Evolutionary conservation across 1,284 basidiomycete species (phyloP).

Genomic region (Chondrostereum purpureum): DNA sequence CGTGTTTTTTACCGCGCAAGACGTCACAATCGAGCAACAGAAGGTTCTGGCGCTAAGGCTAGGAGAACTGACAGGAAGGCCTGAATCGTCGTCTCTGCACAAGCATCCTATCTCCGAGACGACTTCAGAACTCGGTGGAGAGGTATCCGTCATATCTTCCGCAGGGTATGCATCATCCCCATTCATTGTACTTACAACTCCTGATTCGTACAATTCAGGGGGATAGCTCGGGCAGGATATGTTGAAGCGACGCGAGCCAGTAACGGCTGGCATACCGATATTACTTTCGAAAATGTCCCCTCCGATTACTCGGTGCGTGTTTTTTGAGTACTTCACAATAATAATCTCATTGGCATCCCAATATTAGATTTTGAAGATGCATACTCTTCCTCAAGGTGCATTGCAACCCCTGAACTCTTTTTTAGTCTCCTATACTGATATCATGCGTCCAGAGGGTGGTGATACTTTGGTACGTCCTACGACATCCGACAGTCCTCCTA

Average conservation of each 20-base stretch:
- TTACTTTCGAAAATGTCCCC: slow-evolving; percentile 65
- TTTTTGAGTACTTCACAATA: background rate
- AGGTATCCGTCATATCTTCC: slow-evolving; percentile 42
- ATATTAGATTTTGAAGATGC: slow-evolving; percentile 50
- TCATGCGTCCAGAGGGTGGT: slow-evolving; percentile 29
- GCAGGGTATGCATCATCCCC: slow-evolving; percentile 23
- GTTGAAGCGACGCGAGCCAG: slow-evolving; percentile 27
- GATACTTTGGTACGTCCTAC: slow-evolving; percentile 36
- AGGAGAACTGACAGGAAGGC: slow-evolving; percentile 53
- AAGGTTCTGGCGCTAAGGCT: slow-evolving; percentile 41
- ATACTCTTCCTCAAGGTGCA: slow-evolving; percentile 44
- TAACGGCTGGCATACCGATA: slow-evolving; percentile 54
- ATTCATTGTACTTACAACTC: slow-evolving; percentile 3
- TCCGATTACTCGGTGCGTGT: slow-evolving; percentile 50
- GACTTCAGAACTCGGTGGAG: slow-evolving; percentile 39
- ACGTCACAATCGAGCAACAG: slow-evolving; percentile 29
- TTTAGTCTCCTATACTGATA: slow-evolving; percentile 12
- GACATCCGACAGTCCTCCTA: background rate
- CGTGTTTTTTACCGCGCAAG: slow-evolving; percentile 59
- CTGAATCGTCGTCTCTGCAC: slow-evolving; percentile 48
- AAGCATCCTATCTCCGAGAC: slow-evolving; percentile 59
- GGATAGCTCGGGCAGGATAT: slow-evolving; percentile 31
- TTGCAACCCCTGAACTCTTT: background rate
- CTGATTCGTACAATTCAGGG: slow-evolving; percentile 23
- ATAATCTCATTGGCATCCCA: background rate